Evolutionary conservation across 176 grass and related monocot species (phyloP).

Genomic region (Eleusine indica): DNA sequence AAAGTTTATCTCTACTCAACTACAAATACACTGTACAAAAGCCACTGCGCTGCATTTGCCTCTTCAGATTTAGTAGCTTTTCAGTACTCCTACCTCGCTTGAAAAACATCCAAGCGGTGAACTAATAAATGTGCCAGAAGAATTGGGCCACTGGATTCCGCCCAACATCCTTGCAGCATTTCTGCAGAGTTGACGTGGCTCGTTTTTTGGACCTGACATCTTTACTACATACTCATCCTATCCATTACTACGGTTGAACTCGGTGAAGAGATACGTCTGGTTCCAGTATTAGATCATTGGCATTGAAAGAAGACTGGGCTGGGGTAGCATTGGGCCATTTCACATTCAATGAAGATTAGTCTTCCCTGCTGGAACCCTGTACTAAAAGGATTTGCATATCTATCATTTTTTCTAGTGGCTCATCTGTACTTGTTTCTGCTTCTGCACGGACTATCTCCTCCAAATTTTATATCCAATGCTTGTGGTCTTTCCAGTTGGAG

Average conservation of each 20-base stretch:
- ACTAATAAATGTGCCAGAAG: neutral
- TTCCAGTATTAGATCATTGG: neutral
- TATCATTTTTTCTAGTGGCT: conserved; percentile 12
- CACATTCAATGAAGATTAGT: conserved; percentile 24
- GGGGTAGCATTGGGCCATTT: neutral
- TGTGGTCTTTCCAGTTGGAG: conserved; percentile 11
- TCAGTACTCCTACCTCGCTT: neutral
- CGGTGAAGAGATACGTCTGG: conserved; percentile 5
- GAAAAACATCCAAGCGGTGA: neutral
- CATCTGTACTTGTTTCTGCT: neutral
- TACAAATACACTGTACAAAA: neutral
- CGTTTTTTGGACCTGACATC: neutral
- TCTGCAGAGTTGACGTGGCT: neutral
- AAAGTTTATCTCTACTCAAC: neutral
- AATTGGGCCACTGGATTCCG: conserved; percentile 4
- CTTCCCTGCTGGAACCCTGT: conserved; percentile 18
- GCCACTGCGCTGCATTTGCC: conserved; percentile 12
- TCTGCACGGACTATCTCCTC: neutral
- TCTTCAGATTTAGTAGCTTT: neutral
- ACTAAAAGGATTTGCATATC: conserved; percentile 44
- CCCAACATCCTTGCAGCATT: conserved; percentile 7
- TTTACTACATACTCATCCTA: neutral
- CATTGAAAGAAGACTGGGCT: conserved; percentile 33
- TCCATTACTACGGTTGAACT: neutral
- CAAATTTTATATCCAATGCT: neutral